phyloP scores from a whole-genome alignment of 2,329 filamentous ascomycete species.

The Cercospora sp. region DNA sequence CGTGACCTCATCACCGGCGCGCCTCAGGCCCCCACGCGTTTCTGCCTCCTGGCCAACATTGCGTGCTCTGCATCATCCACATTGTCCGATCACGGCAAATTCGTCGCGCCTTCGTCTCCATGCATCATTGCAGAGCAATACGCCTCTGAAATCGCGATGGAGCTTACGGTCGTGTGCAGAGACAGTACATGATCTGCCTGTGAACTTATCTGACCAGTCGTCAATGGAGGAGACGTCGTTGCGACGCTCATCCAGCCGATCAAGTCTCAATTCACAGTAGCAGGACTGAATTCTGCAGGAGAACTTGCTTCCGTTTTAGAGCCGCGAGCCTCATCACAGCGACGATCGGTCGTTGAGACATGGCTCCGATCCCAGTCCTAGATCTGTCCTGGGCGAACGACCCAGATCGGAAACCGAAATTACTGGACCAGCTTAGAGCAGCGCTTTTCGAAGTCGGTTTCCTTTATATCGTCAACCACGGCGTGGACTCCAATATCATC shows the following conservation, averaged over 20 bases:
- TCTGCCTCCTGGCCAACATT: background rate
- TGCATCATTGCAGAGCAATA: background rate
- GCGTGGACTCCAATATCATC: slow-evolving; percentile 43
- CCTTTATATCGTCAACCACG: slow-evolving; percentile 55
- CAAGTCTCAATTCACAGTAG: background rate
- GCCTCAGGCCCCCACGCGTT: background rate
- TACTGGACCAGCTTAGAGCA: slow-evolving; percentile 49
- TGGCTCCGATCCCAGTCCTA: slow-evolving; percentile 48
- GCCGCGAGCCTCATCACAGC: background rate
- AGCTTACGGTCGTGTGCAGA: background rate
- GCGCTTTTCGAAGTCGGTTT: slow-evolving; percentile 56
- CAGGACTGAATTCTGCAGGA: background rate
- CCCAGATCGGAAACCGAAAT: slow-evolving; percentile 36
- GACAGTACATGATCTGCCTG: background rate
- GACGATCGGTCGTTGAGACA: background rate
- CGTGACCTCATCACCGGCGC: background rate
- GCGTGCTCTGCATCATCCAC: background rate
- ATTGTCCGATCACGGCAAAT: background rate
- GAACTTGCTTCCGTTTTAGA: background rate
- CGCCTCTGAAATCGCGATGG: background rate
- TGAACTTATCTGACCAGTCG: background rate
- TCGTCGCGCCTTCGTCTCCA: background rate
- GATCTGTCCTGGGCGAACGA: slow-evolving; percentile 50
- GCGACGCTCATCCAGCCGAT: background rate
- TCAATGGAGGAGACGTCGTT: background rate